Evolutionary conservation across 2,329 filamentous ascomycete genomes (phyloP), one percentile per base, ranked within the genome.

Genomic region (Achaetomium macrosporum): DNA sequence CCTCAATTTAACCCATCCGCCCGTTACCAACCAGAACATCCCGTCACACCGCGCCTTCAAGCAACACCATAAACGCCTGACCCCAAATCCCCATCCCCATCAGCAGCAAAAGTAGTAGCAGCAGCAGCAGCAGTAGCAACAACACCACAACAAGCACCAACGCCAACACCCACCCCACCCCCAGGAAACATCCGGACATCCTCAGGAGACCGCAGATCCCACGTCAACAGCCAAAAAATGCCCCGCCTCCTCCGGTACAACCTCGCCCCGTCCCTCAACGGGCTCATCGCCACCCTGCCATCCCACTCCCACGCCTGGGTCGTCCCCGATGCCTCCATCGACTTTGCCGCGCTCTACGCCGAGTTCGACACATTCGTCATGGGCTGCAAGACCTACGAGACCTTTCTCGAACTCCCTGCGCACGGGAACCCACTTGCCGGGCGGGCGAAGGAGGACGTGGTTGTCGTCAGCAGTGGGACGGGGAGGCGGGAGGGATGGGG

Each of bases 361-460:
- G 50, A 66, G 7, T 71, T 69, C 46, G 61, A 62, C 36, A 54
- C 47, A 7, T 68, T 68, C 35, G 31, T 71, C 57, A 70, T 71
- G 67, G 69, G 68, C 2, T 66, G 69, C 17, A 68, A 64, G 51
- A 69, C 68, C 0, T 70, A 68, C 50, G 57, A 70, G 16, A 57
- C 58, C 9, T 64, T 70, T 52, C 53, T 41, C 1, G 17, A 43
- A 4, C 15, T 6, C 2, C 29, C 1, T 15, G 5, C 1, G 50
- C 25, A 25, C 25, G 25, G 48, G 40, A 64, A 65, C 16, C 66
- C 60, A 0, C 51, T 71, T 0, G 41, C 39, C 1, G 58, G 51
- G 0, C 42, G 47, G 7, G 25, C 60, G 0, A 62, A 56, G 31
- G 51, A 62, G 6, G 61, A 44, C 4, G 54, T 71, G n/a, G 42